Conservation (phyloP, 1,139 yeast species). For the Zygoascus hellenicus region DNA sequence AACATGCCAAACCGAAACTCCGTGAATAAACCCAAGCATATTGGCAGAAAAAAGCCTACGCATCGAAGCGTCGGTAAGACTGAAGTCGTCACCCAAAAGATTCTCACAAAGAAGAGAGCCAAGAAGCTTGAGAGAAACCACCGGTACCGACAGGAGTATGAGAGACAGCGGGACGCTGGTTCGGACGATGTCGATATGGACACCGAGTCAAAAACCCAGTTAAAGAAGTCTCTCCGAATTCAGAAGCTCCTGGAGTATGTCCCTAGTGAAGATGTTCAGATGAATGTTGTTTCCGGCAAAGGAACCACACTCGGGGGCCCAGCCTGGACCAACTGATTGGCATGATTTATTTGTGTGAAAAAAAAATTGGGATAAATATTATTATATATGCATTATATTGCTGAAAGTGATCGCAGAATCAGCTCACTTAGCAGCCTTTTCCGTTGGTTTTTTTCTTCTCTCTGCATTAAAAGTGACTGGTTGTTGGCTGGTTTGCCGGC, state of each 20-base stretch:
- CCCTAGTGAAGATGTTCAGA: constrained; percentile 60
- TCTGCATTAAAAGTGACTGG: constrained; percentile 1
- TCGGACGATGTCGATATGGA: constrained; percentile 48
- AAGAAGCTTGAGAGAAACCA: constrained; percentile 76
- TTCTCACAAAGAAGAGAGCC: constrained; percentile 70
- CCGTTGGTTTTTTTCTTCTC: constrained; percentile 7
- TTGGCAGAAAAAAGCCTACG: constrained; percentile 34
- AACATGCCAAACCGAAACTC: constrained; percentile 75
- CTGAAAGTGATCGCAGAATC: constrained; percentile 1
- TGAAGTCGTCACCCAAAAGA: constrained; percentile 40
- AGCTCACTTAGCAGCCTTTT: constrained; percentile 5
- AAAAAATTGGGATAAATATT: background rate
- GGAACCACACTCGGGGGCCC: constrained; percentile 87
- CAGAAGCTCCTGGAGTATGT: constrained; percentile 30
- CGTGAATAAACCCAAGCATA: constrained; percentile 71
- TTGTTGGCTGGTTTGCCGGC: constrained; percentile 18
- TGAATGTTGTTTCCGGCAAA: constrained; percentile 49
- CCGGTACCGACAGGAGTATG: constrained; percentile 43
- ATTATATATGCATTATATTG: constrained; percentile 1
- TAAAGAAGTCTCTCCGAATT: constrained; percentile 28
- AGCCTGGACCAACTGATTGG: constrained; percentile 11
- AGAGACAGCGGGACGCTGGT: constrained; percentile 35
- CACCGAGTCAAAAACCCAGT: constrained; percentile 31
- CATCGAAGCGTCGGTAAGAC: constrained; percentile 26
- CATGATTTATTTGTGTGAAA: background rate